Evolutionary conservation across 164 flowering plant genomes (phyloP), one percentile per base, ranked within the genome.

Genomic region (Nelumbo lutea): DNA sequence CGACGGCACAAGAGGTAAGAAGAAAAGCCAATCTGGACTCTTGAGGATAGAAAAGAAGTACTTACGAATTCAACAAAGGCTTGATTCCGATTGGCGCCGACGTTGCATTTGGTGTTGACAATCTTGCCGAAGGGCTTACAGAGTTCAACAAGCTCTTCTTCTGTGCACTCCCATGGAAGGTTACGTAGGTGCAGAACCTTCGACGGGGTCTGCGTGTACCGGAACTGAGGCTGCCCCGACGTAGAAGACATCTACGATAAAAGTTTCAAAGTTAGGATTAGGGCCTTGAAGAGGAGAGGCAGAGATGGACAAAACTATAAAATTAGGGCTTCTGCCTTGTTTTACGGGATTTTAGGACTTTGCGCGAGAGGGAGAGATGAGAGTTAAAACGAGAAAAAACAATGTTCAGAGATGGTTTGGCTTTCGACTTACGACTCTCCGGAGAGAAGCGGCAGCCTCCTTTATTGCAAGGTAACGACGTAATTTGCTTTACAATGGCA

Each of bases 81-180:
- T 78, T 92, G 98, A 66, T 92, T 92, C 5, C 86, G 90, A 72
- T 92, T 92, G 62, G 96, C 95, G 63, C 98, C 98, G 60, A 92
- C 98, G 76, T 90, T 92, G 86, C 90, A 88, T 81, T 90, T 92
- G 78, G 98, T 92, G 77, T 92, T 90, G 70, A 92, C 94, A 79
- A 92, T 86, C 82, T 74, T 88, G 9, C 98, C 98, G 59, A 92
- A 92, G 42, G 94, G 98, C 64, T 80, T 83, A 70, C 96, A 83
- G 65, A 92, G 86, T 75, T 92, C 94, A 60, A 88, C 71, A 56
- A 92, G 93, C 80, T 92, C 96, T 68, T 92, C 98, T 56, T 90
- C 96, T 39, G 81, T 63, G 72, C 98, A 92, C 77, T 92, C 98
- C 98, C 98, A 92, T 15, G 98, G 98, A 5, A 92, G 85, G 51